These are phyloP conservation scores for Pyracantha coccinea DNA, from an alignment of 331 rosid genomes.

Conservation along the genomic window DNA sequence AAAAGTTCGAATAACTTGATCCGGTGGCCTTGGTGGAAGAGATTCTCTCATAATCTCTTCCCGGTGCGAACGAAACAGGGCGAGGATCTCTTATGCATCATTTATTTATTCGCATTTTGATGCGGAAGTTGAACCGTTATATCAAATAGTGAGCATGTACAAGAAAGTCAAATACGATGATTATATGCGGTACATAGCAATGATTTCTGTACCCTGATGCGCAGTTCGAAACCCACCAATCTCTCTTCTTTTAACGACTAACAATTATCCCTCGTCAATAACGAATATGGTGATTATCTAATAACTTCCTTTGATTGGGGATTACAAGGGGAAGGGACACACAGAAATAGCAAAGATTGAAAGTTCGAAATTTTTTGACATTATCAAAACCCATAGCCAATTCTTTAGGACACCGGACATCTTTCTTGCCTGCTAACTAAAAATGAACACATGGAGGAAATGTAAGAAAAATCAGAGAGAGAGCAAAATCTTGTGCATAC, in stretches of 20 bases:
- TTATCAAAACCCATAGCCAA: not conserved
- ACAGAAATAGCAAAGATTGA: not conserved
- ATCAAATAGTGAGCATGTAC: constrained; percentile 9
- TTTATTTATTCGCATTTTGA: constrained; percentile 16
- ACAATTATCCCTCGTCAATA: no score
- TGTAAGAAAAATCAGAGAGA: no score
- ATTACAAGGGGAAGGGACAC: not conserved
- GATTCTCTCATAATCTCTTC: no score
- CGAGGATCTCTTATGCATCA: constrained; percentile 1
- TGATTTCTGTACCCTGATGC: no score
- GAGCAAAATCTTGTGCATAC: no score
- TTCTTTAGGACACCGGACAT: no score
- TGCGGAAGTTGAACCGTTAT: constrained; percentile 25
- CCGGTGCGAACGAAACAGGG: not conserved
- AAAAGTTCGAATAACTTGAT: no score
- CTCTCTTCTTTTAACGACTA: no score
- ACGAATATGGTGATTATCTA: constrained; percentile 1
- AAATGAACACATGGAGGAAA: no score
- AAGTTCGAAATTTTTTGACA: not conserved
- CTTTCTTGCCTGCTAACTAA: no score
- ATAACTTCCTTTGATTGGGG: not conserved
- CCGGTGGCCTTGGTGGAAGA: no score
- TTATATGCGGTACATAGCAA: not conserved
- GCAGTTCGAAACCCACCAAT: no score
- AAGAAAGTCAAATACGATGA: not conserved